These are phyloP conservation scores for barrel medic (Medicago truncatula) DNA, from an alignment of 306 rosid species.

Conservation along the genomic window MtrunA17r5.0-ANR NC_053043.1:10364001-10364500, in stretches of 20 bases:
- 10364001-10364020: conserved; percentile 83
- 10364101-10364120: conserved; percentile 67
- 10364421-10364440: conserved; percentile 84
- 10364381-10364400: conserved; percentile 83
- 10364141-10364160: conserved; percentile 84
- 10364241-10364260: conserved; percentile 72
- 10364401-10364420: conserved; percentile 87
- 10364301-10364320: conserved; percentile 81
- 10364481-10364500: conserved; percentile 27
- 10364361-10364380: conserved; percentile 56
- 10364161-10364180: conserved; percentile 75
- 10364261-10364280: conserved; percentile 77
- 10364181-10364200: conserved; percentile 81
- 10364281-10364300: conserved; percentile 83
- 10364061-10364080: conserved; percentile 76
- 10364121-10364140: conserved; percentile 85
- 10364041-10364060: conserved; percentile 68
- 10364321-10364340: conserved; percentile 75
- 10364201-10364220: conserved; percentile 76
- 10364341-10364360: conserved; percentile 87
- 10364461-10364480: background rate
- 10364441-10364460: conserved; percentile 76
- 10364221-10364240: conserved; percentile 76
- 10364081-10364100: conserved; percentile 87
- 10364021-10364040: conserved; percentile 84